Evolutionary conservation across 2,329 filamentous ascomycete genomes (phyloP), one percentile per base, ranked within the genome.

Genomic region (Penicillium sumatraense): DNA sequence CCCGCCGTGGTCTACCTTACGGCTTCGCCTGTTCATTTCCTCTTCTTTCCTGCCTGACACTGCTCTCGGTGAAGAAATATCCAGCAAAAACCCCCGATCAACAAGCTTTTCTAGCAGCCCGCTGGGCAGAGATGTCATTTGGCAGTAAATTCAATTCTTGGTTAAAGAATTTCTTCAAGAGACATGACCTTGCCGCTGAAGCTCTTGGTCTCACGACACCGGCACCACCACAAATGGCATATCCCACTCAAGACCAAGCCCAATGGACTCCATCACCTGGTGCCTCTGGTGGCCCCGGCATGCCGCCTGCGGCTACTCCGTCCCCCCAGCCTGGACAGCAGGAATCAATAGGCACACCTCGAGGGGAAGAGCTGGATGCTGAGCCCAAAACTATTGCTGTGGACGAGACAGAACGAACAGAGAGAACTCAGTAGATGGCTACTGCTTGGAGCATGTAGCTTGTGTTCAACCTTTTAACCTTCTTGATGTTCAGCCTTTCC

Each of bases 111-210:
- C 47, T 60, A 1, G 50, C 48, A 13, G 50, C 46, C 2, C 48
- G 35, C 16, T 60, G 58, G 58, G 50, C 55, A 21, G 47, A 48
- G 9, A 60, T 60, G 55, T 56, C 58, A 11, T 47, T 24, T 7
- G 55, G 52, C 7, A 41, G 26, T 10, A 57, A 53, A 26, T n/a
- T 56, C 13, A 53, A 49, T 7, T 20, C 50, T 35, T 60, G 58
- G 58, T 26, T 58, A 13, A 60, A 58, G 49, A 53, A 51, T 10
- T 35, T 58, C 18, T 58, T 60, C 14, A 49, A 48, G 29, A 35
- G 52, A 6, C 41, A 14, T 2, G 55, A 60, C 35, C 58, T 55
- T 10, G 29, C 58, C 13, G 52, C 58, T 27, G 49, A 47, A 8
- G 49, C 33, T 1, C 21, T 60, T 29, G 49, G 49, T 5, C 26